Conservation (phyloP, 2,329 filamentous ascomycete genomes). For the Onygenales sp. region DNA sequence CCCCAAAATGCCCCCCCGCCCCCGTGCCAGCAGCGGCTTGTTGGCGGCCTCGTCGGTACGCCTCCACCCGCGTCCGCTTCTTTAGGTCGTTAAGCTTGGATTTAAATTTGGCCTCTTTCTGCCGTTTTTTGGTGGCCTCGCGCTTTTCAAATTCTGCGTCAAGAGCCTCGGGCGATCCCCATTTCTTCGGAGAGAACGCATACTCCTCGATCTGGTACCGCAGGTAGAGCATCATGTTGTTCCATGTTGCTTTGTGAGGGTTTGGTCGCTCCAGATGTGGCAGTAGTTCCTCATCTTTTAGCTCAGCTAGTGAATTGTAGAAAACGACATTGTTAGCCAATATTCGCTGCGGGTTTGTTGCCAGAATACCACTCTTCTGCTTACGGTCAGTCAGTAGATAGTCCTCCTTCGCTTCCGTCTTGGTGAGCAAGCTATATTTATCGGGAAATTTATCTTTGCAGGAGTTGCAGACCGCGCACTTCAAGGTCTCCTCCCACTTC, state of each 20-base stretch:
- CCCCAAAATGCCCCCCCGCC: constrained; percentile 57
- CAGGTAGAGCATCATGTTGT: constrained; percentile 97
- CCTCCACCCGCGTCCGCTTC: constrained; percentile 84
- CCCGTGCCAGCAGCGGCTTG: constrained; percentile 30
- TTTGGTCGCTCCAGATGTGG: constrained; percentile 86
- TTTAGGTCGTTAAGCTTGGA: constrained; percentile 82
- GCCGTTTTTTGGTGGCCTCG: constrained; percentile 66
- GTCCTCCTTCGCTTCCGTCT: constrained; percentile 92
- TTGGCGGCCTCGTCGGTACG: constrained; percentile 64
- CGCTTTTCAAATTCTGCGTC: constrained; percentile 82
- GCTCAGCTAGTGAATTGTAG: constrained; percentile 52
- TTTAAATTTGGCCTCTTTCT: constrained; percentile 88
- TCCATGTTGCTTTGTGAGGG: constrained; percentile 91
- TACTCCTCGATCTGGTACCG: constrained; percentile 92
- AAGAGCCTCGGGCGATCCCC: constrained; percentile 76
- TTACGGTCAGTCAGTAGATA: constrained; percentile 86
- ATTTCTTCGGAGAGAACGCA: constrained; percentile 71
- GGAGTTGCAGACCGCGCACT: constrained; percentile 60
- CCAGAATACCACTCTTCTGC: constrained; percentile 24
- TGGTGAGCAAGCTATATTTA: constrained; percentile 90
- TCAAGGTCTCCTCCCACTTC: constrained; percentile 83
- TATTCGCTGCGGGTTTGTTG: constrained; percentile 1
- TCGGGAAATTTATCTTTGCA: constrained; percentile 90
- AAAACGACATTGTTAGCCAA: constrained; percentile 2
- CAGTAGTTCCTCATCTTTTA: constrained; percentile 78